A percentile compares a stretch with the other conserved stretches of the same genome.
phyloP scores from a whole-genome alignment of 2,329 filamentous ascomycete genomes.

The Chaetomiaceae sp. region DNA sequence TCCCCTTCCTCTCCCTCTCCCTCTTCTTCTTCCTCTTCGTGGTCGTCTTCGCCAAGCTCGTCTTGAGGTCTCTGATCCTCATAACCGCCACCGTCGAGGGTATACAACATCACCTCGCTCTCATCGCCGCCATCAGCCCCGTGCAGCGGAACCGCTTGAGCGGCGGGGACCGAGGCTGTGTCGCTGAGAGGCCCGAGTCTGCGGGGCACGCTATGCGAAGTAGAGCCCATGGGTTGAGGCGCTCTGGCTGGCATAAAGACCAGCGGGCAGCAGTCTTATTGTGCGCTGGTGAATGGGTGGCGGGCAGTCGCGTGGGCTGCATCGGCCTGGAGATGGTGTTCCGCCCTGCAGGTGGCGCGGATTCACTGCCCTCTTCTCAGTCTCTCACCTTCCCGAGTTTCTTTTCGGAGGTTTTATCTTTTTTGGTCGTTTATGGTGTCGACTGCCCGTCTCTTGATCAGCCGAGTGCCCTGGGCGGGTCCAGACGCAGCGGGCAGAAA shows the following conservation, averaged over 20 bases:
- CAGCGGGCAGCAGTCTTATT: neutral
- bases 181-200: conserved; percentile 8
- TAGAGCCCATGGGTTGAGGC: conserved; percentile 1
- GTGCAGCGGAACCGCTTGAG: neutral
- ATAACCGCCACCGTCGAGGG: conserved; percentile 10
- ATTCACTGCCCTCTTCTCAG: neutral
- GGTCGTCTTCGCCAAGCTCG: neutral
- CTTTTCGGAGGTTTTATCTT: neutral
- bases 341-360: neutral
- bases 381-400: neutral
- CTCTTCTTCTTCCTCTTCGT: neutral
- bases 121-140: conserved; percentile 9
- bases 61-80: conserved; percentile 4
- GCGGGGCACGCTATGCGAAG: conserved; percentile 12
- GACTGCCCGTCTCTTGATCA: neutral
- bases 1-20: neutral
- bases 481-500: neutral
- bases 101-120: conserved; percentile 9
- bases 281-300: conserved; percentile 1
- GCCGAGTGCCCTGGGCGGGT: conserved; percentile 8
- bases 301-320: neutral
- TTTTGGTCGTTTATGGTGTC: neutral
- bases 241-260: conserved; percentile 15
- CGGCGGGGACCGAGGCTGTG: neutral
- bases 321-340: conserved; percentile 6